phyloP scores from a whole-genome alignment of 768 basidiomycete species.

The Pleurotus pulmonarius region DNA sequence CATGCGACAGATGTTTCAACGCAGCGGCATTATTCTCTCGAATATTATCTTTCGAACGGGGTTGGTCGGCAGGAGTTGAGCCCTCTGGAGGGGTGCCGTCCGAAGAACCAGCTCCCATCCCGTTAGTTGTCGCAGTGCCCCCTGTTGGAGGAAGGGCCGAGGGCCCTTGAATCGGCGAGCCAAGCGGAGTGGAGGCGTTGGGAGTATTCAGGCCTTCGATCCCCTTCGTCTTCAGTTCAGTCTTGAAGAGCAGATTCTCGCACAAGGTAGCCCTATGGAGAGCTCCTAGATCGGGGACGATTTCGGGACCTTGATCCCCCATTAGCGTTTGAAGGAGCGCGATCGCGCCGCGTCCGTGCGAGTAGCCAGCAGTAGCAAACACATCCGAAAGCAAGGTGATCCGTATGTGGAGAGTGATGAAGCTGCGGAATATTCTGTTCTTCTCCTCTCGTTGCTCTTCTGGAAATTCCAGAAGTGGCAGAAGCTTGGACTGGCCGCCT shows the following conservation, averaged over 20 bases:
- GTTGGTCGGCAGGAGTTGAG: conserved; percentile 13
- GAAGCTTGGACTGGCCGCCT: conserved; percentile 54
- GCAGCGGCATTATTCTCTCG: conserved; percentile 68
- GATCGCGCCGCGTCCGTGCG: conserved; percentile 75
- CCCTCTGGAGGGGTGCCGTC: conserved; percentile 15
- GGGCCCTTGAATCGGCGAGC: conserved; percentile 41
- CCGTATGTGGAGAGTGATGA: conserved; percentile 75
- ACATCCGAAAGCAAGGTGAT: conserved; percentile 84
- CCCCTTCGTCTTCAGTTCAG: conserved; percentile 49
- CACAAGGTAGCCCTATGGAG: conserved; percentile 81
- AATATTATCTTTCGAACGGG: conserved; percentile 35
- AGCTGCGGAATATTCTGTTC: conserved; percentile 64
- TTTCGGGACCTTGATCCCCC: conserved; percentile 54
- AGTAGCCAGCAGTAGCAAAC: conserved; percentile 78
- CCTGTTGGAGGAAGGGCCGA: conserved; percentile 37
- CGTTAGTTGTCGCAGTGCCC: conserved; percentile 25
- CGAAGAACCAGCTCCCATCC: conserved; percentile 17
- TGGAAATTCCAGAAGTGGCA: conserved; percentile 56
- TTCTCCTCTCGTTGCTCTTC: conserved; percentile 22
- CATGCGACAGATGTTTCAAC: conserved; percentile 75
- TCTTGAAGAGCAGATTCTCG: conserved; percentile 82
- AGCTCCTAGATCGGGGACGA: conserved; percentile 69
- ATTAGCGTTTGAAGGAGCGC: conserved; percentile 73
- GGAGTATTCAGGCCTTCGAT: conserved; percentile 45
- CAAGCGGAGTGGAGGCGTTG: conserved; percentile 41